Percentiles rank a stretch among this genome's conserved stretches.
phyloP scores from a whole-genome alignment of 2,329 filamentous ascomycete species.

The Calonectria crousiana region DNA sequence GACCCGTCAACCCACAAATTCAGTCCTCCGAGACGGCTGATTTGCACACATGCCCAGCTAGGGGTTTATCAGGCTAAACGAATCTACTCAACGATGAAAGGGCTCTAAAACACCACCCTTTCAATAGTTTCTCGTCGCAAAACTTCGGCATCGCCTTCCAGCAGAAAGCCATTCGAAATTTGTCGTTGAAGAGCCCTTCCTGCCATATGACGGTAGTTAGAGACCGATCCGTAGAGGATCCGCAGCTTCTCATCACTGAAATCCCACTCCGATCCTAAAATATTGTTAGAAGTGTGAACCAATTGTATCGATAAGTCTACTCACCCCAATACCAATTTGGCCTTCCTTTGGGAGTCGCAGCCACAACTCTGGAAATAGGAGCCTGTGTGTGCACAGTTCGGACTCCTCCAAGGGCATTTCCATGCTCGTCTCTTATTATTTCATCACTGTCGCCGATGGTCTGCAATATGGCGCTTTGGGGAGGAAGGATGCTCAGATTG shows the following conservation, averaged over 20 bases:
- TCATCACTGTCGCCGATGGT: constrained; percentile 23
- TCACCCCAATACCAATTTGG: constrained; percentile 35
- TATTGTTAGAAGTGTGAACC: neutral
- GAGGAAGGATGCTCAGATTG: neutral
- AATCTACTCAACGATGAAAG: too few relatives aligned
- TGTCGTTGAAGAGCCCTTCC: constrained; percentile 6
- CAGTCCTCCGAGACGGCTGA: too few relatives aligned
- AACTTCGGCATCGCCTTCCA: constrained; percentile 11
- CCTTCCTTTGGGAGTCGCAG: constrained; percentile 33
- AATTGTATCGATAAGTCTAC: neutral
- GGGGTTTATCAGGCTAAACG: too few relatives aligned
- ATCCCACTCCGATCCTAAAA: constrained; percentile 16
- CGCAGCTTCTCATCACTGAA: constrained; percentile 12
- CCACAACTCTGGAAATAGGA: constrained; percentile 28
- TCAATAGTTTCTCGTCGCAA: constrained; percentile 20
- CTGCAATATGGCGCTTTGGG: constrained; percentile 16
- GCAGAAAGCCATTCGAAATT: constrained; percentile 10
- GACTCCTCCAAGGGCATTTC: constrained; percentile 32
- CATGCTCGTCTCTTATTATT: constrained; percentile 31
- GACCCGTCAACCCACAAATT: too few relatives aligned
- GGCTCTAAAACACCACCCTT: constrained; percentile 14
- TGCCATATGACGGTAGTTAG: constrained; percentile 5
- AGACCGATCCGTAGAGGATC: neutral
- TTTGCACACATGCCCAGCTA: too few relatives aligned
- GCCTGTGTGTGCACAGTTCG: constrained; percentile 30